These are phyloP conservation scores for Amanita inopinata DNA, from an alignment of 768 basidiomycete genomes.

Conservation along the genomic window DNA sequence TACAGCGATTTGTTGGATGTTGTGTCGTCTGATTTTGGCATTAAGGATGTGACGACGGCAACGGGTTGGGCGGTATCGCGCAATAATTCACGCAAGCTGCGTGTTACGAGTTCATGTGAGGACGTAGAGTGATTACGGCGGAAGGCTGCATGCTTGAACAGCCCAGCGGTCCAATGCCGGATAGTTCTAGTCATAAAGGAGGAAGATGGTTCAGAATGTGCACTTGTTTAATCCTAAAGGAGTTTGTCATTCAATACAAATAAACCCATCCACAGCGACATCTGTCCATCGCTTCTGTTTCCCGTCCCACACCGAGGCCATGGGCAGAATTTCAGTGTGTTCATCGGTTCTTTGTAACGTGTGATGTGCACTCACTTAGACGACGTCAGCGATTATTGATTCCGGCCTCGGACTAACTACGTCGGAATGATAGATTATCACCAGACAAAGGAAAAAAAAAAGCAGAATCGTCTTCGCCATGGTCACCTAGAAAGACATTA, in stretches of 20 bases:
- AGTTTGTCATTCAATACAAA: background rate
- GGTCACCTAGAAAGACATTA: no score
- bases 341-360: no score
- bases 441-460: no score
- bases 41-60: slow-evolving; percentile 69
- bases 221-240: background rate
- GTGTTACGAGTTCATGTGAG: background rate
- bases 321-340: no score
- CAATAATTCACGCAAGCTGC: slow-evolving; percentile 46
- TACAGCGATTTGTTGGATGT: slow-evolving; percentile 21
- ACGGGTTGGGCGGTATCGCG: slow-evolving; percentile 79
- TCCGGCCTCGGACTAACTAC: no score
- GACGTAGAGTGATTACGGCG: background rate
- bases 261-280: background rate
- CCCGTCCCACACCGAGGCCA: no score
- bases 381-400: no score
- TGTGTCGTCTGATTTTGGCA: slow-evolving; percentile 25
- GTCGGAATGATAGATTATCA: no score
- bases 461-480: no score
- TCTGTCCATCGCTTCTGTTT: no score
- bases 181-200: slow-evolving; percentile 6
- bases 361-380: no score
- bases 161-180: background rate
- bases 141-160: background rate
- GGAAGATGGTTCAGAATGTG: background rate